phyloP scores from a whole-genome alignment of 106 monocot genomes.

The Triglochin maritima region DNA sequence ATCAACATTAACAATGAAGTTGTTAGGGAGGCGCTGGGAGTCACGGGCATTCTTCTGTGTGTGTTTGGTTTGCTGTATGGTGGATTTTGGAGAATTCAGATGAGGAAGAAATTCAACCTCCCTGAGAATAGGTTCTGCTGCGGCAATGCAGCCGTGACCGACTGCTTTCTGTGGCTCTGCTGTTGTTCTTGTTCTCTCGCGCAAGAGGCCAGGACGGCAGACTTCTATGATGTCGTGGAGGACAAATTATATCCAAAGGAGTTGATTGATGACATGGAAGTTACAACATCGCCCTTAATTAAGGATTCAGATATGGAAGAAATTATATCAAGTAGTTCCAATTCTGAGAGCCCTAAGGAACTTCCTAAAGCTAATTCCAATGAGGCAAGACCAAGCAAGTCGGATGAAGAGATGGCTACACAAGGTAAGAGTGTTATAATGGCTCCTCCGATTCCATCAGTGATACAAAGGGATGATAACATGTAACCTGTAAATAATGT shows the following conservation, averaged over 20 bases:
- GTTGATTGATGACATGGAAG: neutral
- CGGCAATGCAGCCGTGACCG: constrained; percentile 24
- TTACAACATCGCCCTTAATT: constrained; percentile 17
- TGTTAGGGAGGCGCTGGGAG: constrained; percentile 28
- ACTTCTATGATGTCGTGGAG: constrained; percentile 37
- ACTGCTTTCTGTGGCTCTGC: constrained; percentile 45
- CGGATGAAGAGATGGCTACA: constrained; percentile 1
- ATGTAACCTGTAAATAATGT: neutral
- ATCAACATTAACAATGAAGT: constrained; percentile 32
- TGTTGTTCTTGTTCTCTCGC: constrained; percentile 38
- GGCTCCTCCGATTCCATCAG: constrained; percentile 15
- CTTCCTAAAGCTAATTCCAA: constrained; percentile 7
- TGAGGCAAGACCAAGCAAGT: neutral
- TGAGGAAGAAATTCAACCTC: constrained; percentile 42
- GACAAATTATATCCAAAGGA: constrained; percentile 37
- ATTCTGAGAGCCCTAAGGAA: too few relatives aligned
- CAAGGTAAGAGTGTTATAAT: constrained; percentile 2
- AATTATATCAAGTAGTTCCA: neutral
- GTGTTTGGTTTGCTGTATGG: constrained; percentile 39
- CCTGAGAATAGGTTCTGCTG: constrained; percentile 34
- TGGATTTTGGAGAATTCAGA: constrained; percentile 49
- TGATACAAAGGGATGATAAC: constrained; percentile 2
- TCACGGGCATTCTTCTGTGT: constrained; percentile 33
- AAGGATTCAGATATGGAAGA: constrained; percentile 15
- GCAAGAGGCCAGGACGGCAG: constrained; percentile 47